A percentile compares a stretch with the other conserved stretches of the same genome.
Conservation (phyloP, 1,284 basidiomycete genomes). For the Malassezia restricta region DNA sequence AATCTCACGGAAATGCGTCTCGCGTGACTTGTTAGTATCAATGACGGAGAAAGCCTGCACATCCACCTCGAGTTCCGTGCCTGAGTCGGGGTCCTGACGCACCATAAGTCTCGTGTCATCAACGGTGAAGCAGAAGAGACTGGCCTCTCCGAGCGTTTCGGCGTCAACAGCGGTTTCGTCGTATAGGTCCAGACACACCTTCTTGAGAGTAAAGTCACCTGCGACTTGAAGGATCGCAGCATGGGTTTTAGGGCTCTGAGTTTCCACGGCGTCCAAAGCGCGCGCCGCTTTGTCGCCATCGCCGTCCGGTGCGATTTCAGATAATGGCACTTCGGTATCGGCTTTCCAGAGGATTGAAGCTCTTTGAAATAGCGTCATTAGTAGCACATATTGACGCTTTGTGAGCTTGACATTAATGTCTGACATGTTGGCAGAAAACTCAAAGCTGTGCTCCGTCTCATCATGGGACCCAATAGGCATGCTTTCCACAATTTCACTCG, state of each 20-base stretch:
- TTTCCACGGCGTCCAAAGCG: background rate
- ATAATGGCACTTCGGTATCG: background rate
- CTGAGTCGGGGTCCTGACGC: conserved; percentile 71
- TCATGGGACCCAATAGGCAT: background rate
- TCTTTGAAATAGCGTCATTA: background rate
- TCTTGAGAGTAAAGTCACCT: background rate
- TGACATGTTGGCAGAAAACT: background rate
- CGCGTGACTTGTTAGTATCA: conserved; percentile 66
- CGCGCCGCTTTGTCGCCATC: background rate
- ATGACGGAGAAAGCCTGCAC: conserved; percentile 81
- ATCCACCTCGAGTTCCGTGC: conserved; percentile 73
- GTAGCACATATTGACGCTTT: conserved; percentile 5
- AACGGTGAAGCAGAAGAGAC: conserved; percentile 48
- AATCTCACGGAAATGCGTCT: conserved; percentile 80
- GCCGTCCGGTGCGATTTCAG: background rate
- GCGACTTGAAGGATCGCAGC: background rate
- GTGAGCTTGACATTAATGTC: conserved; percentile 7
- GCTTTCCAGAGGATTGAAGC: background rate
- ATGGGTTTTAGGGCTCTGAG: background rate
- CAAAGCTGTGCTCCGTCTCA: background rate
- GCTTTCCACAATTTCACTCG: conserved; percentile 61
- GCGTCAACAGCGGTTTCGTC: background rate
- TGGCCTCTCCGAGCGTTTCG: background rate
- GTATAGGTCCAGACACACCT: conserved; percentile 6
- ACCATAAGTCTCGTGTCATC: conserved; percentile 70